phyloP scores from a whole-genome alignment of 73 alveolate species.

The Stentor roeselii region DNA sequence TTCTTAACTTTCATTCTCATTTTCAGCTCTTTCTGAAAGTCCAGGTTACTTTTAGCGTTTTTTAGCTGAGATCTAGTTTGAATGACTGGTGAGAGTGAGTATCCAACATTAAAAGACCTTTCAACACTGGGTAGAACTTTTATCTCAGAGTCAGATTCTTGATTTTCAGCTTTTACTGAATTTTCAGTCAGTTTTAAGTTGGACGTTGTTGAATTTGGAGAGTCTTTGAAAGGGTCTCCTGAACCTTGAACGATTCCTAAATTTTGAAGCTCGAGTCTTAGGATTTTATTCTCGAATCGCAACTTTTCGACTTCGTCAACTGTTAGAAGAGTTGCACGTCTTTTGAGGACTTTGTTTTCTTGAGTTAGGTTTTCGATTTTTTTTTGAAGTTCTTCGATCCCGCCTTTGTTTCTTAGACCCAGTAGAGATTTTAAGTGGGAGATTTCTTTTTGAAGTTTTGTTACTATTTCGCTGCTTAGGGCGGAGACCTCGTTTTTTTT shows the following conservation, averaged over 20 bases:
- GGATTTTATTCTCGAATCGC: neutral
- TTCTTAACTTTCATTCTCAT: neutral
- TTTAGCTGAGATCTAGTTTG: neutral
- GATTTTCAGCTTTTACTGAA: neutral
- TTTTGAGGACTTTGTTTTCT: constrained; percentile 58
- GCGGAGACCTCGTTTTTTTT: constrained; percentile 57
- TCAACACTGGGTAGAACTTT: neutral
- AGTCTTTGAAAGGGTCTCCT: neutral
- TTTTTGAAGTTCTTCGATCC: constrained; percentile 34
- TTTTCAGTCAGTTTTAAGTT: neutral
- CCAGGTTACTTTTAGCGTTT: neutral
- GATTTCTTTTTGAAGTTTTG: constrained; percentile 60
- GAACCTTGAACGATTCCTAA: neutral
- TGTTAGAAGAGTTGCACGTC: constrained; percentile 31
- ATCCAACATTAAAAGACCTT: neutral
- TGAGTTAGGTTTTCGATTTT: constrained; percentile 44
- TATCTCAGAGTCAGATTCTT: neutral
- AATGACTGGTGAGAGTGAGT: neutral
- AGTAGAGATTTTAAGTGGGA: constrained; percentile 46
- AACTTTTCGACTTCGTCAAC: constrained; percentile 10
- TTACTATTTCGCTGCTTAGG: constrained; percentile 46
- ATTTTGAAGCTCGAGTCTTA: constrained; percentile 9
- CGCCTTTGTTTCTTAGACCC: constrained; percentile 40
- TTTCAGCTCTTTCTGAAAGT: neutral
- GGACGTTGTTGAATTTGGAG: neutral